Base-by-base conservation (phyloP, 345 rosid species). In the Viola odorata region DNA sequence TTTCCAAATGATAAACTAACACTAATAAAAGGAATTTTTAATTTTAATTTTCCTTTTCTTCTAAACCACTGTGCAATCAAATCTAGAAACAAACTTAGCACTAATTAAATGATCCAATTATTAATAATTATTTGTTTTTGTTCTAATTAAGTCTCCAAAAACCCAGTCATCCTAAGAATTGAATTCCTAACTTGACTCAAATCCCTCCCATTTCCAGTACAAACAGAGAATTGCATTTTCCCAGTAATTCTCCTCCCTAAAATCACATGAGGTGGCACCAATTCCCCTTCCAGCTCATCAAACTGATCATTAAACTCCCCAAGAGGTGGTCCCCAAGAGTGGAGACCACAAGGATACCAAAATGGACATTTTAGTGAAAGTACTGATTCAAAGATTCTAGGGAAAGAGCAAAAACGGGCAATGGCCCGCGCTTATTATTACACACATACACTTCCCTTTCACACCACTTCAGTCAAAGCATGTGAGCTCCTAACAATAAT, bases 81-180 rank as follows among this genome's bases (percentile, higher is more conserved):
- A 23, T 23, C 32, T 23, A 23, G 32, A 23, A 23, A 23, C 32
- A 23, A 2, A 23, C 32, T 23, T 23, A 23, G 32, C 32, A 23
- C 32, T 23, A 23, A 23, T 23, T 23, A 23, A 23, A 23, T 23
- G 32, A 23, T 2, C 32, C 32, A 23, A 23, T 23, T 23, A 23
- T 23, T 23, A 23, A 23, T 23, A 23, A 23, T 23, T 23, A 23
- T 23, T 23, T 23, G n/a, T n/a, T n/a, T n/a, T n/a, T n/a, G n/a
- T n/a, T 23, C 5, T 7, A 11, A 40, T 47, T 8, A 86, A 6
- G 83, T 67, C 79, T 91, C 98, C 73, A 89, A 74, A 77, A 89
- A 89, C 13, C 96, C 98, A 15, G 98, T 92, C 88, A 87, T 71
- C 57, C 91, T 69, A 45, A 92, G 88, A 68, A 92, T 69, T 5